Conservation (phyloP, 1,284 basidiomycete genomes). For the Meripilus lineatus region DNA sequence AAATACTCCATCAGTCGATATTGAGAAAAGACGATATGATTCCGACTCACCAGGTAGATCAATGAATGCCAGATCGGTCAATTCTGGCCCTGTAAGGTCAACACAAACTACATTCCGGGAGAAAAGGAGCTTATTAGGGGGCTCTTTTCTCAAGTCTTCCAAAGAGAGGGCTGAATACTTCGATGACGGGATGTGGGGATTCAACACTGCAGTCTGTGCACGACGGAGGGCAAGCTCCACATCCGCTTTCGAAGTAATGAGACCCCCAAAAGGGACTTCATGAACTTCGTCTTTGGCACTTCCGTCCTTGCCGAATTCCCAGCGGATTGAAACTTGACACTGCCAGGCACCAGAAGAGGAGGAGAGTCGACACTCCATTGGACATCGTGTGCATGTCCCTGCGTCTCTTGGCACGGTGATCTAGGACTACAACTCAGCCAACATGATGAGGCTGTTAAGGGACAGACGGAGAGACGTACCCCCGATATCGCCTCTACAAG, state of each 20-base stretch:
- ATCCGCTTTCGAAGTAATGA: slow-evolving; percentile 29
- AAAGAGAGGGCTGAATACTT: slow-evolving; percentile 22
- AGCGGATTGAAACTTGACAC: slow-evolving; percentile 53
- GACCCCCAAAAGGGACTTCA: slow-evolving; percentile 32
- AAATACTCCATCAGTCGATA: not conserved
- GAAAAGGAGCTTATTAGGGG: slow-evolving; percentile 25
- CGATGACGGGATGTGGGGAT: slow-evolving; percentile 23
- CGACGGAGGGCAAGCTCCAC: slow-evolving; percentile 38
- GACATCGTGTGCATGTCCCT: slow-evolving; percentile 42
- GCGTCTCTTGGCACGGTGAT: slow-evolving; percentile 4
- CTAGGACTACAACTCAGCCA: slow-evolving; percentile 2
- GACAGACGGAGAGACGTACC: slow-evolving; percentile 38
- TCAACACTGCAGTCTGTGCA: slow-evolving; percentile 41
- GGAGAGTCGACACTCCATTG: slow-evolving; percentile 62
- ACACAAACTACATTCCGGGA: slow-evolving; percentile 41
- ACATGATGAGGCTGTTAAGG: slow-evolving; percentile 48
- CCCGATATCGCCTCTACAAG: slow-evolving; percentile 73
- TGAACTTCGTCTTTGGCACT: slow-evolving; percentile 19
- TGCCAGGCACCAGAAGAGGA: slow-evolving; percentile 45
- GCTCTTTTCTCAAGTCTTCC: slow-evolving; percentile 16
- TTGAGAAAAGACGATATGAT: not conserved
- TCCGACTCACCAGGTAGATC: slow-evolving; percentile 14
- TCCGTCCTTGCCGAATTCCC: slow-evolving; percentile 19
- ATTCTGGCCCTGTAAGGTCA: slow-evolving; percentile 38
- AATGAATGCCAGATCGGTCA: slow-evolving; percentile 15